phyloP scores from a whole-genome alignment of 768 basidiomycete genomes.

The Daedalea quercina region DNA sequence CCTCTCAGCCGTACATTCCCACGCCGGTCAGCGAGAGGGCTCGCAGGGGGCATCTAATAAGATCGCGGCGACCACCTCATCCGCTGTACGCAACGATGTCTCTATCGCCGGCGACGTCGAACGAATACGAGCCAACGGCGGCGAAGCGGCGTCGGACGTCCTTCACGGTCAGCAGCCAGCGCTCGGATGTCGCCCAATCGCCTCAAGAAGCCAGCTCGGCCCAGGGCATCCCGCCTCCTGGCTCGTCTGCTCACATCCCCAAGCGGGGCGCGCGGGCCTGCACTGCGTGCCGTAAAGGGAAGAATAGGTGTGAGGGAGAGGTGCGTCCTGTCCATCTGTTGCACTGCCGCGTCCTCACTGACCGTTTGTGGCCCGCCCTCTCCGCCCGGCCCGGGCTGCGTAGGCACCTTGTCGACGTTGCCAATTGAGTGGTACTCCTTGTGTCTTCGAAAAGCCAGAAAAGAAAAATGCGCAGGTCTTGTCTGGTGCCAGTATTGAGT shows the following conservation, averaged over 20 bases:
- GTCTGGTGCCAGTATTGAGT: conserved; percentile 70
- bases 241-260: conserved; percentile 56
- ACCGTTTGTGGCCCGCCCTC: conserved; percentile 52
- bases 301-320: conserved; percentile 92
- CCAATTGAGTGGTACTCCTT: conserved; percentile 72
- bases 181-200: conserved; percentile 12
- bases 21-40: not conserved
- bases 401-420: conserved; percentile 89
- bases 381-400: conserved; percentile 65
- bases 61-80: not conserved
- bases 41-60: not conserved
- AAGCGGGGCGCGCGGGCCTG: conserved; percentile 89
- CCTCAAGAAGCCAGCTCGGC: conserved; percentile 10
- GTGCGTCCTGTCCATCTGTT: conserved; percentile 33
- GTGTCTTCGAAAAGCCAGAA: conserved; percentile 88
- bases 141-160: conserved; percentile 20
- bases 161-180: conserved; percentile 11
- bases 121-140: conserved; percentile 18
- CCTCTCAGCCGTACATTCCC: not conserved
- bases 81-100: conserved; percentile 14
- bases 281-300: conserved; percentile 84
- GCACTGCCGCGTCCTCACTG: conserved; percentile 32
- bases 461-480: conserved; percentile 63
- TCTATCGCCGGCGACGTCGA: conserved; percentile 21
- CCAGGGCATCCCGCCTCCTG: conserved; percentile 11